These are phyloP conservation scores for Blattamonas nauphoetae DNA, from an alignment of 78 protist species.

Conservation along the genomic window DNA sequence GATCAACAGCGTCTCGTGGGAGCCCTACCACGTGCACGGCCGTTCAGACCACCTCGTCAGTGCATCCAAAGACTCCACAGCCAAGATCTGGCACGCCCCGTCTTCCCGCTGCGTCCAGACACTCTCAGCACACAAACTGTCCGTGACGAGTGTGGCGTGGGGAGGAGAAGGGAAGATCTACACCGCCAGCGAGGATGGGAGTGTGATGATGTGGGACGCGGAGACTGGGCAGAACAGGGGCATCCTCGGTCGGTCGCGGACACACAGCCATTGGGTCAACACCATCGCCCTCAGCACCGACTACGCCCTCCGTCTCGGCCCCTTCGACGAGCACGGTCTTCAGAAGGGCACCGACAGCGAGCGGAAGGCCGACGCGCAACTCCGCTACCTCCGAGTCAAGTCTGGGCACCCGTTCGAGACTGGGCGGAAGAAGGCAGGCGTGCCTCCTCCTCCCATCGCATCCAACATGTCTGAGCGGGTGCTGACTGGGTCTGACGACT, in stretches of 20 bases:
- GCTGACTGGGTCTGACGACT: slow-evolving; percentile 83
- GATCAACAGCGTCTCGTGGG: slow-evolving; percentile 79
- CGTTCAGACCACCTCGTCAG: background rate
- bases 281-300: slow-evolving; percentile 80
- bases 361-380: background rate
- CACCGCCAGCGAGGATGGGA: slow-evolving; percentile 81
- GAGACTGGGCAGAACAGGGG: slow-evolving; percentile 24
- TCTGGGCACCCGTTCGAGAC: background rate
- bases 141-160: slow-evolving; percentile 84
- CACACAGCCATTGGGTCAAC: slow-evolving; percentile 98
- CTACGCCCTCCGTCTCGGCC: slow-evolving; percentile 68
- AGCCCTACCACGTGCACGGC: slow-evolving; percentile 70
- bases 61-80: slow-evolving; percentile 66
- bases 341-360: background rate
- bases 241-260: slow-evolving; percentile 41
- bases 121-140: slow-evolving; percentile 69
- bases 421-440: background rate
- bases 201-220: slow-evolving; percentile 75
- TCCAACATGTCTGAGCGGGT: slow-evolving; percentile 43
- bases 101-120: slow-evolving; percentile 16
- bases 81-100: slow-evolving; percentile 67
- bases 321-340: slow-evolving; percentile 54
- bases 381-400: background rate
- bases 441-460: background rate
- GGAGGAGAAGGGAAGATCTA: slow-evolving; percentile 84